Conservation (phyloP, 2,329 filamentous ascomycete genomes). For the Lachnellula subtilissima region DNA sequence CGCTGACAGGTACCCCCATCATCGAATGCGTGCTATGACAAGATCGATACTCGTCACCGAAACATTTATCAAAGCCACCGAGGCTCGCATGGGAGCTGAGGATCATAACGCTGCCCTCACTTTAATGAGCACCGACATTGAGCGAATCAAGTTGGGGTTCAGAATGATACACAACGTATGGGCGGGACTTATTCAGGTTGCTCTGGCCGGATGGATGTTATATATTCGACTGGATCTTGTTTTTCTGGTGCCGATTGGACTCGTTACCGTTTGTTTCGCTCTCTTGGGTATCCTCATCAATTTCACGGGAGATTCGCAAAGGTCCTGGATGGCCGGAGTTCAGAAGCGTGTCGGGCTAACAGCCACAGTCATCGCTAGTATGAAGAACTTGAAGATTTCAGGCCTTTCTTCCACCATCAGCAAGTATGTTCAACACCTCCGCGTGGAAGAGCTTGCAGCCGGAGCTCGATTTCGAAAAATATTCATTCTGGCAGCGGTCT, state of each 20-base stretch:
- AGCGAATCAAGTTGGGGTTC: slow-evolving; percentile 28
- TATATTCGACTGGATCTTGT: slow-evolving; percentile 27
- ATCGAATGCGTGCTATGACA: slow-evolving; percentile 32
- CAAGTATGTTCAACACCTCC: slow-evolving; percentile 32
- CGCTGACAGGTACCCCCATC: slow-evolving; percentile 16
- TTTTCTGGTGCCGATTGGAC: slow-evolving; percentile 36
- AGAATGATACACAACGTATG: slow-evolving; percentile 33
- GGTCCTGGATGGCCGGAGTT: slow-evolving; percentile 14
- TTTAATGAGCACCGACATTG: slow-evolving; percentile 43
- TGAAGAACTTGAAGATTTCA: slow-evolving; percentile 38
- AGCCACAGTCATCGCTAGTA: slow-evolving; percentile 32
- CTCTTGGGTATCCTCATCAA: slow-evolving; percentile 14
- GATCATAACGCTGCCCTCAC: slow-evolving; percentile 38
- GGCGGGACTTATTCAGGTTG: slow-evolving; percentile 34
- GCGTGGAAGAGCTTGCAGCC: slow-evolving; percentile 32
- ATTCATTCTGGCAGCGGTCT: slow-evolving; percentile 7
- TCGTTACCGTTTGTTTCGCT: slow-evolving; percentile 34
- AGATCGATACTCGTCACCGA: slow-evolving; percentile 36
- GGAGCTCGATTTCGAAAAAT: slow-evolving; percentile 26
- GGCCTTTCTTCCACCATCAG: slow-evolving; percentile 32
- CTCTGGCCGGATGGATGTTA: slow-evolving; percentile 33
- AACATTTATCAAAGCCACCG: slow-evolving; percentile 44
- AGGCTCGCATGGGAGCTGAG: slow-evolving; percentile 27
- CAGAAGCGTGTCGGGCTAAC: slow-evolving; percentile 16
- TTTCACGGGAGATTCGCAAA: slow-evolving; percentile 19